Conservation (phyloP, 768 basidiomycete species). For the Mycena polygramma region DNA sequence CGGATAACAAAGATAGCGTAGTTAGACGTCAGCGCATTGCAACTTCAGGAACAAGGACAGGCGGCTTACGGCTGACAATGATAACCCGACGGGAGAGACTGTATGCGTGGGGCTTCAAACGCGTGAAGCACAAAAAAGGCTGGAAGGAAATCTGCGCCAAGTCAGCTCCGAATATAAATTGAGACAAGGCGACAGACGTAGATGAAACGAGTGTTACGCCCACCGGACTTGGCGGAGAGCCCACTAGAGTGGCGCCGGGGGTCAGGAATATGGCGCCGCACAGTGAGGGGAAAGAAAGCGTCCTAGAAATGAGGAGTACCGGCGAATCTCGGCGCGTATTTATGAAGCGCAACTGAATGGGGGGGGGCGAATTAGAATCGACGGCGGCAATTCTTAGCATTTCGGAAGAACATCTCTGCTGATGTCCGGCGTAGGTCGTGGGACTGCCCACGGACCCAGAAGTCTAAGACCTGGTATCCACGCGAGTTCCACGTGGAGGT, state of each 20-base stretch:
- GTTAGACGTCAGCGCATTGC: conserved; percentile 4
- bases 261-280: background rate
- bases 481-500: conserved; percentile 30
- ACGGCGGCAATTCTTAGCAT: conserved; percentile 29
- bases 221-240: conserved; percentile 3
- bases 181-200: background rate
- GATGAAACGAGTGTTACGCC: conserved; percentile 15
- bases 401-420: conserved; percentile 19
- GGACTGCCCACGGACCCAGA: background rate
- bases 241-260: too few species aligned
- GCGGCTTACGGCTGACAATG: conserved; percentile 11
- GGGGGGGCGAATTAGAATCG: background rate
- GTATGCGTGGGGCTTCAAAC: background rate
- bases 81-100: background rate
- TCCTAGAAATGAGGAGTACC: conserved; percentile 2
- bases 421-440: conserved; percentile 1
- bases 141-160: conserved; percentile 4
- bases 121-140: conserved; percentile 2
- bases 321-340: conserved; percentile 22
- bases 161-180: background rate
- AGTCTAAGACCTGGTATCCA: conserved; percentile 7
- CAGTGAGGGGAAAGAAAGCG: background rate
- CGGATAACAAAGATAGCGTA: background rate
- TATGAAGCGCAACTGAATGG: conserved; percentile 15
- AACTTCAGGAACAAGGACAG: background rate